Conservation (phyloP, 1,139 yeast species). For the Geotrichum fermentans region DNA sequence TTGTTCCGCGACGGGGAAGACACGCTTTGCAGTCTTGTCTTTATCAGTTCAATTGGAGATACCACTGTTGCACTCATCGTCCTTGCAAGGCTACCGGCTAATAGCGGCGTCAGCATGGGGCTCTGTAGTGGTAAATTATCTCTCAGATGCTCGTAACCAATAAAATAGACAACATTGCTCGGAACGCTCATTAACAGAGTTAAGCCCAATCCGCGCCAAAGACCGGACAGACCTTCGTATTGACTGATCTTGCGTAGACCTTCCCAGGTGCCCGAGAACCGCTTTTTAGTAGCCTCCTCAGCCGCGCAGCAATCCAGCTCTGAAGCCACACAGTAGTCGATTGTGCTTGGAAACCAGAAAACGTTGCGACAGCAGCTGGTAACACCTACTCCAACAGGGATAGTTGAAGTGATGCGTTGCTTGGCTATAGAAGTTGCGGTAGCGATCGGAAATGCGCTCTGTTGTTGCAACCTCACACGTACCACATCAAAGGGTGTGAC, state of each 20-base stretch:
- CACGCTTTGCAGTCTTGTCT: constrained; percentile 84
- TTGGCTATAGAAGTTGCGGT: constrained; percentile 23
- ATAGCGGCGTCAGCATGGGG: constrained; percentile 60
- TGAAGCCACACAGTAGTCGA: constrained; percentile 41
- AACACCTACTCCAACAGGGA: constrained; percentile 34
- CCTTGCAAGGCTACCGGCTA: constrained; percentile 86
- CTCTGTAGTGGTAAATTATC: constrained; percentile 61
- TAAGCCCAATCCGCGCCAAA: constrained; percentile 86
- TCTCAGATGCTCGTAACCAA: constrained; percentile 83
- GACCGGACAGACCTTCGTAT: constrained; percentile 67
- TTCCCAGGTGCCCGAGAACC: constrained; percentile 58
- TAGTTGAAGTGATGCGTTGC: constrained; percentile 25
- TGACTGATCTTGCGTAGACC: constrained; percentile 63
- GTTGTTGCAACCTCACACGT: constrained; percentile 85
- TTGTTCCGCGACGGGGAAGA: constrained; percentile 26
- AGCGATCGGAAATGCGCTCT: constrained; percentile 42
- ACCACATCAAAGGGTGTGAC: constrained; percentile 95
- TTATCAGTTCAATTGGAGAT: constrained; percentile 82
- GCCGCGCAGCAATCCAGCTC: constrained; percentile 37
- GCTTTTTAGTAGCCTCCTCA: constrained; percentile 34
- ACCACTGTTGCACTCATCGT: constrained; percentile 76
- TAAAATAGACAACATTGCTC: constrained; percentile 85
- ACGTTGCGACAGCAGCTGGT: constrained; percentile 42
- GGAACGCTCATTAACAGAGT: constrained; percentile 89
- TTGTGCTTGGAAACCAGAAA: constrained; percentile 39